Conservation (phyloP, 495 filamentous ascomycete genomes). For the Lichenothelia convexa region DNA sequence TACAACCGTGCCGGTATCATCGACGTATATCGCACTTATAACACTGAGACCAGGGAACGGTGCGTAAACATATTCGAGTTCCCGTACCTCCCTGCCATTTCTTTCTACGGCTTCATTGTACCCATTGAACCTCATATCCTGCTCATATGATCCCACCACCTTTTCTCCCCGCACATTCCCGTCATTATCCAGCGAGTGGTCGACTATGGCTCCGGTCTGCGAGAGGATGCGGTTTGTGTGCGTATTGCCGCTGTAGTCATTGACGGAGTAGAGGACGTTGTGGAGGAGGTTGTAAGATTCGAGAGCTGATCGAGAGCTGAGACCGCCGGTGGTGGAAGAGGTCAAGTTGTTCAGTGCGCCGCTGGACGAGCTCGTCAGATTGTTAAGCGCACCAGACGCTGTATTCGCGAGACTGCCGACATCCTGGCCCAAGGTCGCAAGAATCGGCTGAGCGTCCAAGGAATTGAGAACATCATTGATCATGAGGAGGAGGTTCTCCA, state of each 20-base stretch:
- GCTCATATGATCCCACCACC: conserved; percentile 28
- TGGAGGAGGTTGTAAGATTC: conserved; percentile 25
- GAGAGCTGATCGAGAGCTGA: conserved; percentile 2
- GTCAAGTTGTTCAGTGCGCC: neutral
- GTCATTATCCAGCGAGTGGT: conserved; percentile 34
- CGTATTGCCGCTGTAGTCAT: conserved; percentile 34
- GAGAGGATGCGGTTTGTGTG: conserved; percentile 37
- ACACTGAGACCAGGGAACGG: conserved; percentile 32
- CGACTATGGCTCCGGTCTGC: conserved; percentile 34
- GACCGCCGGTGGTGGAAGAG: conserved; percentile 2
- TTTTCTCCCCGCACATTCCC: conserved; percentile 23
- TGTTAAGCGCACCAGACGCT: conserved; percentile 19
- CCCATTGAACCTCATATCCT: conserved; percentile 34
- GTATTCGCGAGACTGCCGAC: conserved; percentile 30
- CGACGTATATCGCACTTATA: conserved; percentile 29
- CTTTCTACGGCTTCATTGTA: conserved; percentile 28
- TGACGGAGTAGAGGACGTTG: conserved; percentile 36
- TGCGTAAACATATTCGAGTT: conserved; percentile 32
- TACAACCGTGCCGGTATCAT: conserved; percentile 27
- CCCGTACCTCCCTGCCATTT: conserved; percentile 24
- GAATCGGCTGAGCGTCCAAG: conserved; percentile 39
- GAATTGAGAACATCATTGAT: conserved; percentile 30
- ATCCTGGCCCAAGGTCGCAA: conserved; percentile 31
- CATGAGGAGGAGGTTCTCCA: conserved; percentile 38
- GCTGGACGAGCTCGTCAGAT: conserved; percentile 1